Conservation (phyloP, 2,329 filamentous ascomycete genomes). For the Colletotrichum horii region DNA sequence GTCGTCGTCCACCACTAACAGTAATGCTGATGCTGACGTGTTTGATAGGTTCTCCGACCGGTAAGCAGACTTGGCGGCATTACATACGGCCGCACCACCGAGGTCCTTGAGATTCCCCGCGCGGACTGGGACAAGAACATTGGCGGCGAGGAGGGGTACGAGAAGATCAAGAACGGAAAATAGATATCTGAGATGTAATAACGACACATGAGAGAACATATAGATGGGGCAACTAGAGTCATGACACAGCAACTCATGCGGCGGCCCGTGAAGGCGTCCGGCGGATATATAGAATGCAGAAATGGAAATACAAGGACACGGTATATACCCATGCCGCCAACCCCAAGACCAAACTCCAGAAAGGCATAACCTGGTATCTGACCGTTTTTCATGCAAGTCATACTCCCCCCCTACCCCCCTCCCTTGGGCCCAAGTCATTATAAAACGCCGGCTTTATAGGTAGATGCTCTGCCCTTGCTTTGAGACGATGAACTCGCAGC, state of each 20-base stretch:
- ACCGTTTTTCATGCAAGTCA: background rate
- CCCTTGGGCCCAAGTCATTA: background rate
- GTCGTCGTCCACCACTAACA: background rate
- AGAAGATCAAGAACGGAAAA: constrained; percentile 58
- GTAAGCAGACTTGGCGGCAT: constrained; percentile 85
- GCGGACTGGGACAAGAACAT: constrained; percentile 61
- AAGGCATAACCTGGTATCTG: background rate
- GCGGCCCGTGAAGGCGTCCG: background rate
- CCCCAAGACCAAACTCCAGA: background rate
- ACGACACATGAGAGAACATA: background rate
- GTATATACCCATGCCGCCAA: background rate
- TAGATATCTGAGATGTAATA: constrained; percentile 18
- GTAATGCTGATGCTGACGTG: background rate
- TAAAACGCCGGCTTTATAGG: constrained; percentile 39
- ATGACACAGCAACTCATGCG: background rate
- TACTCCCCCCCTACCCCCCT: background rate
- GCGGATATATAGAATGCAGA: constrained; percentile 8
- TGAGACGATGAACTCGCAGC: constrained; percentile 81
- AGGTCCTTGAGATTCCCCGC: constrained; percentile 74
- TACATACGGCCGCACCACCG: constrained; percentile 74
- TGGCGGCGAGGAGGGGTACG: constrained; percentile 57
- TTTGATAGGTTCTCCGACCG: constrained; percentile 68
- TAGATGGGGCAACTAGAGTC: background rate
- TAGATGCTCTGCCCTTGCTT: constrained; percentile 65
- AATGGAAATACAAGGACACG: background rate